Evolutionary conservation across 208 protist species (phyloP).

Genomic region (Trichomonas gallinae): DNA sequence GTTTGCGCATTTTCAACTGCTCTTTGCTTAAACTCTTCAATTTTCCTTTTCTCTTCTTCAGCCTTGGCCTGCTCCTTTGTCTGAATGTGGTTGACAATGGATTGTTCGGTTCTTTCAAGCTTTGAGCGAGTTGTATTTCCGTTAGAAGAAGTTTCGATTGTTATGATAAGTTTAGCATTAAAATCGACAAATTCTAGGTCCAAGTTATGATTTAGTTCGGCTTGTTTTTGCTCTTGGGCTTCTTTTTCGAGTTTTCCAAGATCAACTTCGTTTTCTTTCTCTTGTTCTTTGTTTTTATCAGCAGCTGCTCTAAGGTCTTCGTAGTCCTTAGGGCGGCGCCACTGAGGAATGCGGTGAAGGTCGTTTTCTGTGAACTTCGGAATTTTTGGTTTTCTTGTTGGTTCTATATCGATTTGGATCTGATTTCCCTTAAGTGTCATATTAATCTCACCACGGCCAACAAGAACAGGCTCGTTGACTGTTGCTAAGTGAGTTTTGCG

Average conservation of each 20-base stretch:
- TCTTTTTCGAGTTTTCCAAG: background rate
- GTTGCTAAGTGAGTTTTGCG: background rate
- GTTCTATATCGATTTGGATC: background rate
- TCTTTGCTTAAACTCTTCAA: background rate
- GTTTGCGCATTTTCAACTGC: background rate
- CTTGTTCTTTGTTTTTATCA: background rate
- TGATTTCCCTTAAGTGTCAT: background rate
- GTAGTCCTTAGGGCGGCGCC: background rate
- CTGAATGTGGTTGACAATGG: background rate
- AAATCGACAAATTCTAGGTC: background rate
- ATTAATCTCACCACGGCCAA: background rate
- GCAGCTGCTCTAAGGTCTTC: background rate
- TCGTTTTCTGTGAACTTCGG: background rate
- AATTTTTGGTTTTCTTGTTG: background rate
- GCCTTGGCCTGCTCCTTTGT: background rate
- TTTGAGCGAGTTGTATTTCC: background rate
- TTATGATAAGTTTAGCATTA: background rate
- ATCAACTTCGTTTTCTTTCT: background rate
- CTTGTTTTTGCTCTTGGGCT: background rate
- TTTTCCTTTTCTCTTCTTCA: background rate
- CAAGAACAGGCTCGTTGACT: background rate
- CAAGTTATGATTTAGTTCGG: background rate
- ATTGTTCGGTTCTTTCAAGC: background rate
- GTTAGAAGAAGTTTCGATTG: background rate
- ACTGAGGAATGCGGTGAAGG: background rate